Evolutionary conservation across 306 rosid genomes (phyloP), one percentile per base, ranked within the genome.

Genomic region (Vachellia collinsii): DNA sequence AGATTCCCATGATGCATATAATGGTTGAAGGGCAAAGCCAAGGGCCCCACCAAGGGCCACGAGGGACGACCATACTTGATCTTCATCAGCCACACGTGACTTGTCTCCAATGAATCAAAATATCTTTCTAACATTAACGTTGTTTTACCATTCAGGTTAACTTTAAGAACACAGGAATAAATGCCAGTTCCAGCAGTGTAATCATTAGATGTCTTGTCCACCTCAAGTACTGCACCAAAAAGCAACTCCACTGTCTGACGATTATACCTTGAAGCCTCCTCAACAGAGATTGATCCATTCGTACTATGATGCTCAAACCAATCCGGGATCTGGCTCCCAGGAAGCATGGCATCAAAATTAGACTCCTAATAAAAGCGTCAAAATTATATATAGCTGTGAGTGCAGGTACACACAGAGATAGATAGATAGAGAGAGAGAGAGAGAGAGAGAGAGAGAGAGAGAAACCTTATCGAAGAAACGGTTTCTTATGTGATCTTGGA

Each of bases 1-100:
- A n/a, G 80, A 64, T 77, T 77, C 80, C 80, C 65, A 64, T 65
- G 37, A 19, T 5, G 62, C 80, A 65, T 64, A 12, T 20, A 2
- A 13, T 12, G 41, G 39, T 13, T 64, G 39, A 77, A 70, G 46
- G 36, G 65, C 80, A 65, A 77, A 74, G 48, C 20, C 38, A 64
- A 46, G 61, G 36, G 65, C 80, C 41, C 48, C 80, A 48, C 20
- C 38, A 64, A 34, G 61, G 36, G 65, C 80, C 41, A 65, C 65
- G 65, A 11, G 9, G 36, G 23, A 61, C 19, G 8, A 65, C 64
- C 74, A 48, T 5, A 0, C 4, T 37, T 77, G 8, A 19, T 47
- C 74, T 44, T 36, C 8, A 10, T 20, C 17, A 47, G 23, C 74
- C 65, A 77, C 51, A 77, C 17, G 48, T 64, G 74, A 48, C 64